Evolutionary conservation across 352 stramenopile genomes (phyloP).

Genomic region (Globisporangium solare): DNA sequence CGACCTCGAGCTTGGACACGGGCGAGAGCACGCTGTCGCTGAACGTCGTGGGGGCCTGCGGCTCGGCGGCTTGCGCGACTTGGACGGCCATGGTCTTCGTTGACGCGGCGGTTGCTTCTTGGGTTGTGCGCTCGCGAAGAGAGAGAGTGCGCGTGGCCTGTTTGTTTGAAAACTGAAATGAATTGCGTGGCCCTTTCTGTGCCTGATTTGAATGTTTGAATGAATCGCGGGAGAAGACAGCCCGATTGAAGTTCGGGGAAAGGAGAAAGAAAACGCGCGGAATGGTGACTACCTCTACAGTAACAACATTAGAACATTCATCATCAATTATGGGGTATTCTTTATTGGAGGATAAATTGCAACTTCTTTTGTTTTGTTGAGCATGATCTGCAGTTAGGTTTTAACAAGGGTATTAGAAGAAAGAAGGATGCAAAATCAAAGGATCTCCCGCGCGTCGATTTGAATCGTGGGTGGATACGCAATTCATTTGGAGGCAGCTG

Average conservation of each 20-base stretch:
- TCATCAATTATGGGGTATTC: too few relatives aligned
- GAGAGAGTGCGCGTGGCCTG: slow-evolving; percentile 2
- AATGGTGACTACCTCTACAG: too few relatives aligned
- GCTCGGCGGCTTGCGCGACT: slow-evolving; percentile 54
- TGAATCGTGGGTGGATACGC: too few relatives aligned
- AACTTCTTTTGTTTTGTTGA: too few relatives aligned
- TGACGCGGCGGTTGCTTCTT: slow-evolving; percentile 7
- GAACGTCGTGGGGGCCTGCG: slow-evolving; percentile 25
- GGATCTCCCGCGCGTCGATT: too few relatives aligned
- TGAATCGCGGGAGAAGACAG: slow-evolving; percentile 3
- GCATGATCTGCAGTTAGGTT: too few relatives aligned
- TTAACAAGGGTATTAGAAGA: too few relatives aligned
- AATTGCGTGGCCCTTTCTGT: slow-evolving; percentile 2
- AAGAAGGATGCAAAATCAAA: too few relatives aligned
- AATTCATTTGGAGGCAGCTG: neutral
- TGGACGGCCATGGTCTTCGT: slow-evolving; percentile 48
- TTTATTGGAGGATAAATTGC: too few relatives aligned
- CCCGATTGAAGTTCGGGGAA: slow-evolving; percentile 4
- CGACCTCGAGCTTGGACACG: slow-evolving; percentile 72
- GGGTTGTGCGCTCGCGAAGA: slow-evolving; percentile 3
- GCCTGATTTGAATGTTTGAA: slow-evolving; percentile 14
- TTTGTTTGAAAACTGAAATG: slow-evolving; percentile 24
- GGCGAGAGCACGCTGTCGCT: slow-evolving; percentile 50
- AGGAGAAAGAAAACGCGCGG: neutral
- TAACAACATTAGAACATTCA: too few relatives aligned